Percentiles rank a stretch among this genome's conserved stretches.
Conservation (phyloP, 176 grass and related monocot genomes). For the Oryza australiensis region DNA sequence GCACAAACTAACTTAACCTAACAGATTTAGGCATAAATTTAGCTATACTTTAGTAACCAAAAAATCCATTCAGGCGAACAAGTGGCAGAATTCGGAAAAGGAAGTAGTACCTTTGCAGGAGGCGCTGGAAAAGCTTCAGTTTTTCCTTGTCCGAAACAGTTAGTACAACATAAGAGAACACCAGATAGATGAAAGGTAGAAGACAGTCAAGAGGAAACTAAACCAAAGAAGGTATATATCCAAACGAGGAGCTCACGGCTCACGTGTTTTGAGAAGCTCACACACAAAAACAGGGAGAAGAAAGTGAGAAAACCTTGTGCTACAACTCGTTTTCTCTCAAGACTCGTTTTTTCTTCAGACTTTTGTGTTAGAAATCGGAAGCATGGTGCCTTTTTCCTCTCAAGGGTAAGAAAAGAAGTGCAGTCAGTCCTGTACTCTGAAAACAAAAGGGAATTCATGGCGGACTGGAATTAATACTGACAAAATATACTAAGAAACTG, state of each 20-base stretch:
- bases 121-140: neutral
- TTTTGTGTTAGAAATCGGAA: neutral
- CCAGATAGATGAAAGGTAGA: neutral
- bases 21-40: neutral
- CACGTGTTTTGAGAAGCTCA: neutral
- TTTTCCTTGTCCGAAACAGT: neutral
- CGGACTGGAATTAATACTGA: neutral
- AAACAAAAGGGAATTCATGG: neutral
- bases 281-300: neutral
- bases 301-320: neutral
- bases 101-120: conserved; percentile 11
- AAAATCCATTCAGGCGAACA: neutral
- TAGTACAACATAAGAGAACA: neutral
- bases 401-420: neutral
- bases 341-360: no score
- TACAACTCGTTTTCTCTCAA: neutral
- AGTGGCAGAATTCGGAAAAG: no score
- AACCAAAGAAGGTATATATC: neutral
- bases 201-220: neutral
- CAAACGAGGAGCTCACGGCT: neutral
- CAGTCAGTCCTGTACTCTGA: neutral
- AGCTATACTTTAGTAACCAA: neutral
- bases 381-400: neutral
- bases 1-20: neutral
- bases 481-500: neutral